Conservation (phyloP, 2,329 filamentous ascomycete genomes). For the Neonectria neomacrospora region DNA sequence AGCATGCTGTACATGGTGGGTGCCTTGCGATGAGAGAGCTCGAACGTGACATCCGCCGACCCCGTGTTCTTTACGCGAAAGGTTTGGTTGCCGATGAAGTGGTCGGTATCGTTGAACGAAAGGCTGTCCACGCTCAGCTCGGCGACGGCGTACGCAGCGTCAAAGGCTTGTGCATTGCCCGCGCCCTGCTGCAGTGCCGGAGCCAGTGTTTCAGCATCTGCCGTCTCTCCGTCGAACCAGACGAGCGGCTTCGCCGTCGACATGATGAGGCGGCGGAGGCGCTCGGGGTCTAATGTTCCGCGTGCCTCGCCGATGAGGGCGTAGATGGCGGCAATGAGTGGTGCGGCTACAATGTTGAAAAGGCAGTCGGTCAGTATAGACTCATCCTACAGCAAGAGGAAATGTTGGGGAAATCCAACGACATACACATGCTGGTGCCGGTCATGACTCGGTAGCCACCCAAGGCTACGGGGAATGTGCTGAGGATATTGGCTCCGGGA, state of each 20-base stretch:
- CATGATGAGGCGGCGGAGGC: not conserved
- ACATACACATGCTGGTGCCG: slow-evolving; percentile 6
- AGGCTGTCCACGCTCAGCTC: not conserved
- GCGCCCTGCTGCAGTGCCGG: not conserved
- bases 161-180: not conserved
- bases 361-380: not conserved
- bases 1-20: not conserved
- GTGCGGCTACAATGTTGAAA: not conserved
- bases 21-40: not conserved
- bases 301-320: not conserved
- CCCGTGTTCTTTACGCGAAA: not conserved
- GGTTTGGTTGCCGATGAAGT: not conserved
- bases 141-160: not conserved
- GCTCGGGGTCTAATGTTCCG: not conserved
- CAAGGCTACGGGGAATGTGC: not conserved
- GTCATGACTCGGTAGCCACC: slow-evolving; percentile 1
- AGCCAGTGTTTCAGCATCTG: not conserved
- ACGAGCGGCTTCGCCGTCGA: not conserved
- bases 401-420: rapidly evolving
- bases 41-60: not conserved
- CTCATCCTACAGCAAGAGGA: not conserved
- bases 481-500: slow-evolving; percentile 2
- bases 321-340: not conserved
- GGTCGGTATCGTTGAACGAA: not conserved
- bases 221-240: not conserved